Evolutionary conservation across 352 stramenopile species (phyloP).

Genomic region (Aphanomyces invadans): DNA sequence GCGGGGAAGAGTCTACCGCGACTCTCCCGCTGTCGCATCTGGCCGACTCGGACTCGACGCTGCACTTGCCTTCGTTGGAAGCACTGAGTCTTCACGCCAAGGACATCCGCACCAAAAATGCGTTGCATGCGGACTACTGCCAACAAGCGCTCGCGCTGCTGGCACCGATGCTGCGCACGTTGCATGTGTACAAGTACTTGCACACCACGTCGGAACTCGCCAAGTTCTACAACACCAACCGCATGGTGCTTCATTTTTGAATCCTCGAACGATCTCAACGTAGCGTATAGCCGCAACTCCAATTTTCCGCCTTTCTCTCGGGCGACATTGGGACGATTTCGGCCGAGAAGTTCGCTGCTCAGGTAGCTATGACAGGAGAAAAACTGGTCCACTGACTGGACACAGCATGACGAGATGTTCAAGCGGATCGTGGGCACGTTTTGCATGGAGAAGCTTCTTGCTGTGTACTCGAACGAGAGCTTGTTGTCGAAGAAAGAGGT

Average conservation of each 20-base stretch:
- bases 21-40: neutral
- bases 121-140: constrained; percentile 34
- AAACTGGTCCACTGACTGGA: too few relatives aligned
- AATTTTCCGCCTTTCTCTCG: constrained; percentile 61
- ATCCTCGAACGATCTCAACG: too few relatives aligned
- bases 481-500: constrained; percentile 55
- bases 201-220: constrained; percentile 62
- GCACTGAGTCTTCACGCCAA: neutral
- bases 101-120: constrained; percentile 22
- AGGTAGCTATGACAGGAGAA: too few relatives aligned
- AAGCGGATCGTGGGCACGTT: constrained; percentile 67
- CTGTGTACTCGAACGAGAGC: constrained; percentile 58
- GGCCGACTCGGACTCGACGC: neutral
- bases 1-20: constrained; percentile 40
- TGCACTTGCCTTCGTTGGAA: constrained; percentile 23
- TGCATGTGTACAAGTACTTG: constrained; percentile 69
- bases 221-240: constrained; percentile 71
- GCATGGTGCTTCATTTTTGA: too few relatives aligned
- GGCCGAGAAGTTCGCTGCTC: constrained; percentile 57
- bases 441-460: constrained; percentile 65
- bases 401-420: constrained; percentile 61
- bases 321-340: constrained; percentile 64
- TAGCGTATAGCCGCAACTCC: constrained; percentile 60
- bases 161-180: constrained; percentile 61
- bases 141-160: constrained; percentile 47